Evolutionary conservation across 495 filamentous ascomycete genomes (phyloP).

Genomic region (Tirmania nivea): DNA sequence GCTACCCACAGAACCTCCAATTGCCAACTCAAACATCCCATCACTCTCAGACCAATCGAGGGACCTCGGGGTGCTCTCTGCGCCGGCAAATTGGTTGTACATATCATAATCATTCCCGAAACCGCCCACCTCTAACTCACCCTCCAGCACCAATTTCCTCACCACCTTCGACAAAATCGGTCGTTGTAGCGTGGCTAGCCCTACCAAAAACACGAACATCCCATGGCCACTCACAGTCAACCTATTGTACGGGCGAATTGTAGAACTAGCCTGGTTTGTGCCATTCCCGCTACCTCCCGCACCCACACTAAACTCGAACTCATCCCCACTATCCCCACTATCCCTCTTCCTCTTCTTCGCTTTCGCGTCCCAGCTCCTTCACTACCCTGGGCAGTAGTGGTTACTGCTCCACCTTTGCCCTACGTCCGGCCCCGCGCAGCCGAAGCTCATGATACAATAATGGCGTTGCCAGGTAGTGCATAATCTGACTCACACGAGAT

Average conservation of each 20-base stretch:
- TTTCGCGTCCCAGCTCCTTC: neutral
- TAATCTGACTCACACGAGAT: conserved; percentile 9
- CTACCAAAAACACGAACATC: neutral
- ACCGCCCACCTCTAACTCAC: neutral
- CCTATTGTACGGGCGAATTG: too few species aligned
- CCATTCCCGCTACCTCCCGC: neutral
- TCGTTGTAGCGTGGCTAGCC: neutral
- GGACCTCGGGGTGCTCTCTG: neutral
- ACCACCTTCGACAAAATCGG: neutral
- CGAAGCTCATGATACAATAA: conserved; percentile 5
- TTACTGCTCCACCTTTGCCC: neutral
- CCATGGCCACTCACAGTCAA: too few species aligned
- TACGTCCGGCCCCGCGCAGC: neutral
- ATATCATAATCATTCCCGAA: neutral
- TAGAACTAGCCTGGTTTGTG: neutral
- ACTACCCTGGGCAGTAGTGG: neutral
- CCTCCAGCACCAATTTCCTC: neutral
- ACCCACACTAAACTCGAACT: neutral
- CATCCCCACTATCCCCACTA: neutral
- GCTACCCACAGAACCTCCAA: neutral
- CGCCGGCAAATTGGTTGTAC: too few species aligned
- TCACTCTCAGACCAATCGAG: neutral
- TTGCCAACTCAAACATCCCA: neutral
- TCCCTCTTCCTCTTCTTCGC: neutral
- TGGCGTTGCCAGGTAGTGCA: conserved; percentile 11